Evolutionary conservation across 352 stramenopile species (phyloP), one percentile per base, ranked within the genome.

Genomic region (Globisporangium abappressorium): DNA sequence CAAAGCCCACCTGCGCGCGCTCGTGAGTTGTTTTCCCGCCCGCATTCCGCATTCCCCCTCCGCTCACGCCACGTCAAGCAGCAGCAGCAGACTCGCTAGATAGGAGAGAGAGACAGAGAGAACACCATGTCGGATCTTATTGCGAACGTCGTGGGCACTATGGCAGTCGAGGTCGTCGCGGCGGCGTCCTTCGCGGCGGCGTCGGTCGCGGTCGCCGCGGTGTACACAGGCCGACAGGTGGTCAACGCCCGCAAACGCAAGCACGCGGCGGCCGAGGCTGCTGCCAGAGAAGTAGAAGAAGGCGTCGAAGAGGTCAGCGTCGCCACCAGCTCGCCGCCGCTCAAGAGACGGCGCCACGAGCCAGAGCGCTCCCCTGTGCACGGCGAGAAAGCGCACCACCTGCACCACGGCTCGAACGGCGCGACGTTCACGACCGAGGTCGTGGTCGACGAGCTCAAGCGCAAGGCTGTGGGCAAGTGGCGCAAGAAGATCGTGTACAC

Each of bases 401-500:
- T 54, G 14, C 30, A 64, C 34, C 24, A 81, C 49, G 75, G 79
- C 57, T 72, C 69, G 62, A 76, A 81, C 49, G 73, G 72, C 34
- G 75, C 76, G 38, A 56, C 69, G 1, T 65, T 78, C 9, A 70
- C 64, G 43, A 77, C 75, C 33, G 77, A 85, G 58, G 71, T 78
- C 1, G 72, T 81, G 12, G 69, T 89, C 7, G 72, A 75, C 28
- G 73, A 84, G 57, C 81, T 92, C 56, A 80, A 90, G 70, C 77
- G 77, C 65, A 68, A 74, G 33, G 82, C 84, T 0, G 61, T 65
- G 26, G 65, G 74, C 61, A 80, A 84, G 64, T 85, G 71, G 68
- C 73, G 79, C 59, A 68, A 91, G 73, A 84, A 88, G 66, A 76
- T 93, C 64, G 80, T 91, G 66, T 94, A 93, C 81, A 91, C 84